phyloP scores from a whole-genome alignment of 2,329 filamentous ascomycete genomes.

The Ampelomyces quisqualis region DNA sequence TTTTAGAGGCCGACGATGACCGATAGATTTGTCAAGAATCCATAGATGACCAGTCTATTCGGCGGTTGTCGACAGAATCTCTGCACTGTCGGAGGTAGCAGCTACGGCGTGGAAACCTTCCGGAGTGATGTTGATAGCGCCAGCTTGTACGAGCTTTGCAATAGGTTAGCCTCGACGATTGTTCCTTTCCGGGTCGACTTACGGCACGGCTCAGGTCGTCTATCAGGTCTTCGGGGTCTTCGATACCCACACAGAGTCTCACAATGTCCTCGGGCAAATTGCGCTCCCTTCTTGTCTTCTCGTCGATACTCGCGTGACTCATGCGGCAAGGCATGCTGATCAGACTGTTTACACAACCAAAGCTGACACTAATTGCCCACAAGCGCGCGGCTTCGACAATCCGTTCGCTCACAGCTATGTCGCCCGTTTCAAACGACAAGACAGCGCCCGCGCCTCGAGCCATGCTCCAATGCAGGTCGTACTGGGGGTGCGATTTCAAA shows the following conservation, averaged over 20 bases:
- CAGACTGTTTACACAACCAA: conserved; percentile 95
- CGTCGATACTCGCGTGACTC: conserved; percentile 98
- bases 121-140: conserved; percentile 82
- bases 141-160: conserved; percentile 76
- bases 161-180: conserved; percentile 1
- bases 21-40: not conserved
- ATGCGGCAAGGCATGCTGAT: conserved; percentile 99
- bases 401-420: conserved; percentile 77
- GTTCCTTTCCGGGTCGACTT: conserved; percentile 50
- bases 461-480: conserved; percentile 94
- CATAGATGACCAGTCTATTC: too few relatives aligned
- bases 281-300: conserved; percentile 70
- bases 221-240: conserved; percentile 86
- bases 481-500: conserved; percentile 91
- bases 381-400: conserved; percentile 91
- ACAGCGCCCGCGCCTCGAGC: conserved; percentile 92
- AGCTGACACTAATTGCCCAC: conserved; percentile 95
- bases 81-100: conserved; percentile 3
- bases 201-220: conserved; percentile 90
- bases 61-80: conserved; percentile 15
- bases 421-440: conserved; percentile 92
- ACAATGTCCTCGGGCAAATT: conserved; percentile 98
- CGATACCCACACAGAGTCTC: conserved; percentile 91
- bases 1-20: not conserved
- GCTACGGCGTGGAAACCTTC: conserved; percentile 72